Evolutionary conservation across 1,284 basidiomycete species (phyloP).

Genomic region (Rhodofomes roseus): DNA sequence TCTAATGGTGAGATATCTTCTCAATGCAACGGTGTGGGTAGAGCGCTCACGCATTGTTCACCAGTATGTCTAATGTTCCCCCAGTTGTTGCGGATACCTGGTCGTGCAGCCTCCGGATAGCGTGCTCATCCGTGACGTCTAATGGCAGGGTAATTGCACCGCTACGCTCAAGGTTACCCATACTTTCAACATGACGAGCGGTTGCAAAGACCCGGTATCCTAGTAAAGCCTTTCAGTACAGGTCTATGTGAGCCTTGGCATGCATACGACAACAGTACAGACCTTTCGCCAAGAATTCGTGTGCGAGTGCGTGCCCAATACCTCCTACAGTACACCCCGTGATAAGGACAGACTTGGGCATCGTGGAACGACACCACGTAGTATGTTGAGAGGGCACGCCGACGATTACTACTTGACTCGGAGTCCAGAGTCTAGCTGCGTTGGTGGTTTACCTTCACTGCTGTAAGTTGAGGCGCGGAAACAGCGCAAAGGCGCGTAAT

Average conservation of each 20-base stretch:
- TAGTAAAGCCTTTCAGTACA: not conserved
- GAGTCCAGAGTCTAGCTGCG: too few relatives aligned
- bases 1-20: not conserved
- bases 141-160: not conserved
- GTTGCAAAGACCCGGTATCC: slow-evolving; percentile 1
- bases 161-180: not conserved
- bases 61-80: slow-evolving; percentile 15
- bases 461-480: too few relatives aligned
- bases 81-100: not conserved
- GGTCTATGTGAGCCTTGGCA: too few relatives aligned
- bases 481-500: too few relatives aligned
- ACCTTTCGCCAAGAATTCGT: not conserved
- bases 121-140: not conserved
- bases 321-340: not conserved
- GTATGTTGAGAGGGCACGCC: too few relatives aligned
- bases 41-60: slow-evolving; percentile 30
- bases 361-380: too few relatives aligned
- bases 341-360: not conserved
- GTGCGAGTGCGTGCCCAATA: not conserved
- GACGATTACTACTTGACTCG: too few relatives aligned
- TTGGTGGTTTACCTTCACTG: too few relatives aligned
- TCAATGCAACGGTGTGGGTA: not conserved
- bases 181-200: not conserved
- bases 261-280: not conserved
- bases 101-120: not conserved